Conservation (phyloP, 2,329 filamentous ascomycete genomes). For the Didymella exigua region DNA sequence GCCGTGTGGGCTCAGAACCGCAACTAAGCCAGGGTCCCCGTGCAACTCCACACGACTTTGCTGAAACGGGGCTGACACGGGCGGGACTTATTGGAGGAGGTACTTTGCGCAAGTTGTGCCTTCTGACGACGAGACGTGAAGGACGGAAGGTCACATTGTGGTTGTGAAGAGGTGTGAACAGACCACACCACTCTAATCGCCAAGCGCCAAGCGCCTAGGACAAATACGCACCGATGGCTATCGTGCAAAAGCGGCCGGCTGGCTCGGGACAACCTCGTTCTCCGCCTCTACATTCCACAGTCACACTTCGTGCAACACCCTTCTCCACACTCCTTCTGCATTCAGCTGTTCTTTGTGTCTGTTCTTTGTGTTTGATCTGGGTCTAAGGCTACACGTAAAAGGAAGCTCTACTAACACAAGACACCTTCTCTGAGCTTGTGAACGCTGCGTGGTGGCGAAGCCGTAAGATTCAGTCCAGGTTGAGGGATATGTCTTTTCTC, state of each 20-base stretch:
- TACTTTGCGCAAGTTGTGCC: background rate
- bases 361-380: constrained; percentile 11
- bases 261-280: background rate
- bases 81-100: background rate
- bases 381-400: constrained; percentile 28
- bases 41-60: constrained; percentile 11
- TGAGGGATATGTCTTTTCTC: constrained; percentile 62
- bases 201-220: constrained; percentile 13
- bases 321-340: constrained; percentile 1
- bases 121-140: background rate
- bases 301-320: background rate
- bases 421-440: constrained; percentile 9
- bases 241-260: constrained; percentile 10
- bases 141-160: background rate
- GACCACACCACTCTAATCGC: background rate
- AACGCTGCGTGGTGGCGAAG: constrained; percentile 33
- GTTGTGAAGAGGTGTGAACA: background rate
- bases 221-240: constrained; percentile 5
- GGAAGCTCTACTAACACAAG: constrained; percentile 24
- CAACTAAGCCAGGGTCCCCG: constrained; percentile 2
- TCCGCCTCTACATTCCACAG: constrained; percentile 8
- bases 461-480: constrained; percentile 60
- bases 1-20: background rate
- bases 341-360: constrained; percentile 4
- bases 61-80: constrained; percentile 2